These are phyloP conservation scores for Candida namnaoensis DNA, from an alignment of 805 yeast species.

Conservation along the genomic window DNA sequence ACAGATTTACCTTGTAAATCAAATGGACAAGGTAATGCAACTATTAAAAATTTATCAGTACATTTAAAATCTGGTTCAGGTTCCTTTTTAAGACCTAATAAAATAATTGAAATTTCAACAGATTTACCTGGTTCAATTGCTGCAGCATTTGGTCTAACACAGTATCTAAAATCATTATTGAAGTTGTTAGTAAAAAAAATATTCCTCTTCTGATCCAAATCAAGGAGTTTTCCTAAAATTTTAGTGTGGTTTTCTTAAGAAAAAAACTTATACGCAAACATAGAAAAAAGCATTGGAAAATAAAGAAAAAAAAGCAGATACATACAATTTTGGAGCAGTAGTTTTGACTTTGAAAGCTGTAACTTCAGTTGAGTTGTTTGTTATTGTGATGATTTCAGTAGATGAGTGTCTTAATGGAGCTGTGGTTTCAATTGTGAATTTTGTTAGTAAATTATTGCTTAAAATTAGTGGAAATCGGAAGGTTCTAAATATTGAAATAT, in stretches of 20 bases:
- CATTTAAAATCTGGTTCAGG: slow-evolving; percentile 69
- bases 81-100: slow-evolving; percentile 75
- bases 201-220: too few relatives aligned
- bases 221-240: too few relatives aligned
- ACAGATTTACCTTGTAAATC: slow-evolving; percentile 48
- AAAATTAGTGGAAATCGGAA: background rate
- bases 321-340: slow-evolving; percentile 84
- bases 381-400: slow-evolving; percentile 43
- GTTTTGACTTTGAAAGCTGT: slow-evolving; percentile 95
- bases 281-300: too few relatives aligned
- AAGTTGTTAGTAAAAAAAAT: slow-evolving; percentile 1
- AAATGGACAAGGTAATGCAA: slow-evolving; percentile 69
- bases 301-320: background rate
- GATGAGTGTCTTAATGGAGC: slow-evolving; percentile 73
- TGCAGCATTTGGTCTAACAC: slow-evolving; percentile 94
- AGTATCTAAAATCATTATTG: slow-evolving; percentile 30
- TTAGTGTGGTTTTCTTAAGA: too few relatives aligned
- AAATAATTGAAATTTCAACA: slow-evolving; percentile 69
- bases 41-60: slow-evolving; percentile 87
- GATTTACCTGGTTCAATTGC: slow-evolving; percentile 66
- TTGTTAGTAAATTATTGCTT: background rate
- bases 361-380: slow-evolving; percentile 49
- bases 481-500: too few relatives aligned
- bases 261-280: too few relatives aligned
- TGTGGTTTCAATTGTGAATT: slow-evolving; percentile 12